Conservation (phyloP, 129 eudicot genomes). For the Pseudognaphalium luteoalbum region DNA sequence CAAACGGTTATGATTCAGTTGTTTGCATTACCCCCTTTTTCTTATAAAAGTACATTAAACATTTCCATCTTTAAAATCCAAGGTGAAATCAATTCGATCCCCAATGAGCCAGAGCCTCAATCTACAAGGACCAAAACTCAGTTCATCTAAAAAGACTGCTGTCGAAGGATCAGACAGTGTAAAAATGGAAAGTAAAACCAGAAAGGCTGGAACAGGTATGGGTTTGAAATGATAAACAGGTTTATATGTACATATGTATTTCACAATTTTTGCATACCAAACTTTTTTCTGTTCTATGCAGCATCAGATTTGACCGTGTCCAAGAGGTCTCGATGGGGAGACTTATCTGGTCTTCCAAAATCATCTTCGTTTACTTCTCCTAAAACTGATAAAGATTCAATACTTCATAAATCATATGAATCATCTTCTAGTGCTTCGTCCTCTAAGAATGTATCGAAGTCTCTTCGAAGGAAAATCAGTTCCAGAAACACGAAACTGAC, state of each 20-base stretch:
- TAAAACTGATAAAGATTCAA: slow-evolving; percentile 22
- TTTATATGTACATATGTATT: background rate
- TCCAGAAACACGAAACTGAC: slow-evolving; percentile 35
- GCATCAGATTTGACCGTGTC: slow-evolving; percentile 29
- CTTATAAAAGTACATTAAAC: slow-evolving; percentile 13
- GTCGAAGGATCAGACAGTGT: slow-evolving; percentile 21
- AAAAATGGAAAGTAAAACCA: slow-evolving; percentile 34
- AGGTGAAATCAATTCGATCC: slow-evolving; percentile 42
- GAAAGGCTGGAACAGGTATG: slow-evolving; percentile 40
- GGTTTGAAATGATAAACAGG: background rate
- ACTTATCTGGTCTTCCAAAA: slow-evolving; percentile 29
- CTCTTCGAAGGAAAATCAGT: slow-evolving; percentile 25
- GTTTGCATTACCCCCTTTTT: slow-evolving; percentile 4
- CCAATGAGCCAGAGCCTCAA: slow-evolving; percentile 28
- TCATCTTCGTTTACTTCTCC: slow-evolving; percentile 37
- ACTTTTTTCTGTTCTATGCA: slow-evolving; percentile 23
- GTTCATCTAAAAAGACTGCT: slow-evolving; percentile 35
- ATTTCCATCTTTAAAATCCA: slow-evolving; percentile 9
- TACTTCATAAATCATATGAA: slow-evolving; percentile 19
- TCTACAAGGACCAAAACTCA: slow-evolving; percentile 29
- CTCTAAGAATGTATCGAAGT: slow-evolving; percentile 27
- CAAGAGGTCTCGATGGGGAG: slow-evolving; percentile 39
- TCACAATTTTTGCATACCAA: background rate
- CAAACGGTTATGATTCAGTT: background rate
- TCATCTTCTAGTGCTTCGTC: slow-evolving; percentile 35